phyloP scores from a whole-genome alignment of 73 alveolate species.

The Uronychia setigera region DNA sequence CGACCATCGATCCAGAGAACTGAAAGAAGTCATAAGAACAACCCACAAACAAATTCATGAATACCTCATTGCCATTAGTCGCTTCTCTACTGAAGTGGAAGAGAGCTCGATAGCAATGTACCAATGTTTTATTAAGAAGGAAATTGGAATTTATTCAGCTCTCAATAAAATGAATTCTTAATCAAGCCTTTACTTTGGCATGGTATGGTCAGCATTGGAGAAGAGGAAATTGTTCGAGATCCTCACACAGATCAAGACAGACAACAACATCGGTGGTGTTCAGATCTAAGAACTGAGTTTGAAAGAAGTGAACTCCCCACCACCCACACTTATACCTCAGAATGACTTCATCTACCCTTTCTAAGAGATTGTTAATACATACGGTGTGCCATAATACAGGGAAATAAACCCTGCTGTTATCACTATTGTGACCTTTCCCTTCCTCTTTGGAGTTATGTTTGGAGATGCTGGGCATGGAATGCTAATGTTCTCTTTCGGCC shows the following conservation, averaged over 20 bases:
- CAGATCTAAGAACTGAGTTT: constrained; percentile 32
- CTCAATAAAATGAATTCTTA: constrained; percentile 63
- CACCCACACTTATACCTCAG: constrained; percentile 93
- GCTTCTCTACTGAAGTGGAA: constrained; percentile 30
- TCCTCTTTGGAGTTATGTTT: constrained; percentile 98
- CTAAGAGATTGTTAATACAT: constrained; percentile 96
- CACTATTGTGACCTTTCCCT: constrained; percentile 95
- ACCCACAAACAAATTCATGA: constrained; percentile 64
- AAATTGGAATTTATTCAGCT: constrained; percentile 64
- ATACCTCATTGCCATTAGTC: constrained; percentile 43
- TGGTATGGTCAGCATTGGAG: constrained; percentile 82
- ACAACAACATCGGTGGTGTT: constrained; percentile 58
- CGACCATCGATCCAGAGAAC: constrained; percentile 42
- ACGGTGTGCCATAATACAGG: constrained; percentile 97
- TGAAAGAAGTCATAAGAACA: constrained; percentile 47
- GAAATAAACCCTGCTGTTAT: constrained; percentile 98
- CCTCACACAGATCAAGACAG: constrained; percentile 49
- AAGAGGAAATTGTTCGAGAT: constrained; percentile 38
- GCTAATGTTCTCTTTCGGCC: constrained; percentile 75
- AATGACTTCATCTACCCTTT: constrained; percentile 93
- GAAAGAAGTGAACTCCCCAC: constrained; percentile 65
- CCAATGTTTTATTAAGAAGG: constrained; percentile 73
- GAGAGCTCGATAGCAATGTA: constrained; percentile 67
- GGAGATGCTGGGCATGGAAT: constrained; percentile 99
- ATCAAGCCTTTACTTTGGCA: constrained; percentile 65